A percentile compares a stretch with the other conserved stretches of the same genome.
phyloP scores from a whole-genome alignment of 176 grass and related monocot species.

The Poa annua region DNA sequence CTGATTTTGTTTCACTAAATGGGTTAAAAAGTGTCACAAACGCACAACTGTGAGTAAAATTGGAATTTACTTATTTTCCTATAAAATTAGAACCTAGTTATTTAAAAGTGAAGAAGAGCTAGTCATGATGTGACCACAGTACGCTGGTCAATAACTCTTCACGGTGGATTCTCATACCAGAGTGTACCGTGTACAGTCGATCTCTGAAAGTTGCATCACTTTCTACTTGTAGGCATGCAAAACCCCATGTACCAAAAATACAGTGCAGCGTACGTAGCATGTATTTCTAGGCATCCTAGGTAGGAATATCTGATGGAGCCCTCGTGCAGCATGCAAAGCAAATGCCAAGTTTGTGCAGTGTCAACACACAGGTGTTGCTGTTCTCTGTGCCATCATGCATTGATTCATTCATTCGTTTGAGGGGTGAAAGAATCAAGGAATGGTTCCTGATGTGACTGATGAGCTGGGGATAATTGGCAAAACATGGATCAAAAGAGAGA shows the following conservation, averaged over 20 bases:
- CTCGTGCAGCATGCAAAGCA: neutral
- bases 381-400: constrained; percentile 24
- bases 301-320: constrained; percentile 34
- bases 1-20: too few relatives aligned
- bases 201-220: constrained; percentile 19
- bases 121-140: neutral
- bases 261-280: too few relatives aligned
- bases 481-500: constrained; percentile 4
- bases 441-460: constrained; percentile 56
- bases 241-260: constrained; percentile 4
- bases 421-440: constrained; percentile 29
- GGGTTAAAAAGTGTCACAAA: too few relatives aligned
- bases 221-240: constrained; percentile 20
- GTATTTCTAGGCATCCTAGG: constrained; percentile 6
- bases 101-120: neutral
- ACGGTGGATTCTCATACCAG: neutral
- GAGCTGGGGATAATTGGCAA: constrained; percentile 27
- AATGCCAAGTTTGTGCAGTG: constrained; percentile 21
- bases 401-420: neutral
- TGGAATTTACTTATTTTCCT: neutral
- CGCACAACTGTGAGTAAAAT: too few relatives aligned
- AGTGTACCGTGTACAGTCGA: neutral
- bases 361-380: constrained; percentile 28
- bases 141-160: neutral
- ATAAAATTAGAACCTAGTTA: neutral